phyloP scores from a whole-genome alignment of 768 basidiomycete species.

The Leccinum longicurvipes region DNA sequence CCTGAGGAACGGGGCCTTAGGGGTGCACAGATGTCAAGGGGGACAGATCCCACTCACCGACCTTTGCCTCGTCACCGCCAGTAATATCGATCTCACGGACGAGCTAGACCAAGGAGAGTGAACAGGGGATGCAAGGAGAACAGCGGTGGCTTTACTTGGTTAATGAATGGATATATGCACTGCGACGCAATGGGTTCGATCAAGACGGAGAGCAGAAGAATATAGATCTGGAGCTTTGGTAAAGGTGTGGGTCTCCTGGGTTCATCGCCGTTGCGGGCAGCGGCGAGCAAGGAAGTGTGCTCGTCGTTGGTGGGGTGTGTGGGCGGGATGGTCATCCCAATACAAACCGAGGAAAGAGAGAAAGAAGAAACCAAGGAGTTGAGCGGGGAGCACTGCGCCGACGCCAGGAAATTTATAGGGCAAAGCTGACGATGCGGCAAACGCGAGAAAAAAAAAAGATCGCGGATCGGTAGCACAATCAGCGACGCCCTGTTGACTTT shows the following conservation, averaged over 20 bases:
- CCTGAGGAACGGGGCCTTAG: conserved; percentile 24
- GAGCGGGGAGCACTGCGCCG: neutral
- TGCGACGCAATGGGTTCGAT: conserved; percentile 48
- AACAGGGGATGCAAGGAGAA: neutral
- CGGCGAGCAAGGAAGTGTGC: conserved; percentile 23
- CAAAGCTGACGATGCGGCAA: conserved; percentile 7
- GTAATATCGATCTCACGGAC: conserved; percentile 41
- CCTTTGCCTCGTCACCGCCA: conserved; percentile 40
- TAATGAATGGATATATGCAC: conserved; percentile 51
- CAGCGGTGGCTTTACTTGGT: conserved; percentile 32
- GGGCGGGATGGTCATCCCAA: conserved; percentile 15
- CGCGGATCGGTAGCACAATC: neutral
- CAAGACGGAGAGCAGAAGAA: conserved; percentile 42
- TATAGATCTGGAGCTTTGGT: conserved; percentile 41
- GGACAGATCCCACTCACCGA: conserved; percentile 21
- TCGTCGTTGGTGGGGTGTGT: conserved; percentile 16
- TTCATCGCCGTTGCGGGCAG: conserved; percentile 4
- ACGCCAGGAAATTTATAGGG: conserved; percentile 19
- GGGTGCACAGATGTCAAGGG: neutral
- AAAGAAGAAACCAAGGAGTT: neutral
- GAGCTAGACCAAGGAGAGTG: conserved; percentile 30
- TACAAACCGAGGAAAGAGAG: neutral
- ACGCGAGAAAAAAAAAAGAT: neutral
- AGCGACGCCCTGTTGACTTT: neutral
- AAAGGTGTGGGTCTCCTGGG: conserved; percentile 37